Evolutionary conservation across 768 basidiomycete genomes (phyloP).

Genomic region (Hydnomerulius pinastri): DNA sequence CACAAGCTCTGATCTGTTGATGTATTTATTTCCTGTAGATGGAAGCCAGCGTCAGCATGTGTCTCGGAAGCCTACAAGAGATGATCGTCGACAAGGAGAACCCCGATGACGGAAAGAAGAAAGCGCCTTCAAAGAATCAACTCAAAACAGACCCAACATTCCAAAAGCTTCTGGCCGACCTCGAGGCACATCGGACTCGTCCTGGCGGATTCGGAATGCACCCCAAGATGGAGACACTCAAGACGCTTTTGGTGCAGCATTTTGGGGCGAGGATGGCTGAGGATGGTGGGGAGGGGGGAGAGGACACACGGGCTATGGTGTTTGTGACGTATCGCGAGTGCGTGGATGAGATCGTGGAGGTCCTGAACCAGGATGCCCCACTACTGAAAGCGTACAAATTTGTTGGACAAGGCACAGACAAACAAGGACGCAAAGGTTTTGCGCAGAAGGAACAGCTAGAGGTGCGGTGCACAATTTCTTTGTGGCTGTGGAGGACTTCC

Average conservation of each 20-base stretch:
- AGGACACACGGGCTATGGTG: constrained; percentile 81
- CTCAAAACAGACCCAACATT: constrained; percentile 59
- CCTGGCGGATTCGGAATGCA: constrained; percentile 61
- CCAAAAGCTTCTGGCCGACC: constrained; percentile 63
- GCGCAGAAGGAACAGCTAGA: constrained; percentile 90
- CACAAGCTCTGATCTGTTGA: background rate
- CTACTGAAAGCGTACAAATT: constrained; percentile 83
- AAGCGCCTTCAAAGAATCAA: constrained; percentile 38
- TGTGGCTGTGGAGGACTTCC: background rate
- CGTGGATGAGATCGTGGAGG: constrained; percentile 87
- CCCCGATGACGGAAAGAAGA: constrained; percentile 38
- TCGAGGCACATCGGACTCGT: constrained; percentile 55
- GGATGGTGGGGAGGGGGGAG: constrained; percentile 40
- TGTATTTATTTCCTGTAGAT: constrained; percentile 48
- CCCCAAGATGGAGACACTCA: constrained; percentile 91
- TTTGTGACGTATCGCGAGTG: constrained; percentile 90
- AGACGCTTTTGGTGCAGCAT: constrained; percentile 73
- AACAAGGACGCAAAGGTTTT: constrained; percentile 83
- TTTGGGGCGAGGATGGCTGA: constrained; percentile 52
- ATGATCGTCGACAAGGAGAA: constrained; percentile 43
- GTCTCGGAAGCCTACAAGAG: constrained; percentile 62
- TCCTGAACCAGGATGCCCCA: constrained; percentile 73
- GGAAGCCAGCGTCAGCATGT: constrained; percentile 81
- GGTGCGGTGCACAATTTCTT: constrained; percentile 44
- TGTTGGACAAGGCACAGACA: constrained; percentile 88